These are phyloP conservation scores for Speleostelium caveatum DNA, from an alignment of 78 protist genomes.

Conservation along the genomic window DNA sequence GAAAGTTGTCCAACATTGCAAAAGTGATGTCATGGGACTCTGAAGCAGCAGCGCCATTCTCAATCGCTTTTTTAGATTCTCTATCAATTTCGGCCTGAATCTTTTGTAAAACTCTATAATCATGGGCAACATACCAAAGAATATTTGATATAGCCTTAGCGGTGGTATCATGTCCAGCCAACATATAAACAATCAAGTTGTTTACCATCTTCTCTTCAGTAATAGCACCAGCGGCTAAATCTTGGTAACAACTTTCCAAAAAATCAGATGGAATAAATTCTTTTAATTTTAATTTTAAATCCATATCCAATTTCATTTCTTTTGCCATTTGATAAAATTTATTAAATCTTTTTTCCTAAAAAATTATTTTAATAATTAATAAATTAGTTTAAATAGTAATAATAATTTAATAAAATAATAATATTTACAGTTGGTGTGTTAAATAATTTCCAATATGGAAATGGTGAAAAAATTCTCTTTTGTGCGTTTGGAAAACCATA, in stretches of 20 bases:
- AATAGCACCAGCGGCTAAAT: background rate
- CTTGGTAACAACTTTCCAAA: background rate
- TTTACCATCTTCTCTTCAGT: background rate
- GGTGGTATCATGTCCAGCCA: slow-evolving; percentile 20
- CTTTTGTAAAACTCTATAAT: background rate
- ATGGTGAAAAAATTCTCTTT: background rate
- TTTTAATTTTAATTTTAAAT: too few relatives aligned
- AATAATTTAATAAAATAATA: background rate
- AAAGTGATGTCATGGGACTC: background rate
- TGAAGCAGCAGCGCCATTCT: too few relatives aligned
- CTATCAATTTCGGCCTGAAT: background rate
- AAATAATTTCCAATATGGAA: slow-evolving; percentile 8
- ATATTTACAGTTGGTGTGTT: background rate
- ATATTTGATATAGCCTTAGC: background rate
- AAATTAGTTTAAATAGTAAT: background rate
- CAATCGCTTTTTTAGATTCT: background rate
- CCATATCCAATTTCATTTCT: background rate
- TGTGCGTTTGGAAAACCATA: background rate
- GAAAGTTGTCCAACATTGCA: background rate
- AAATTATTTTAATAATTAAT: background rate
- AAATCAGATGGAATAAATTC: background rate
- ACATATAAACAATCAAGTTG: background rate
- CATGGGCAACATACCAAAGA: background rate
- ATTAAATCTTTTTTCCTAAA: slow-evolving; percentile 6
- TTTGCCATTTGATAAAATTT: background rate